Conservation (phyloP, 306 rosid species). For the Cyclanthera cordifolia region DNA sequence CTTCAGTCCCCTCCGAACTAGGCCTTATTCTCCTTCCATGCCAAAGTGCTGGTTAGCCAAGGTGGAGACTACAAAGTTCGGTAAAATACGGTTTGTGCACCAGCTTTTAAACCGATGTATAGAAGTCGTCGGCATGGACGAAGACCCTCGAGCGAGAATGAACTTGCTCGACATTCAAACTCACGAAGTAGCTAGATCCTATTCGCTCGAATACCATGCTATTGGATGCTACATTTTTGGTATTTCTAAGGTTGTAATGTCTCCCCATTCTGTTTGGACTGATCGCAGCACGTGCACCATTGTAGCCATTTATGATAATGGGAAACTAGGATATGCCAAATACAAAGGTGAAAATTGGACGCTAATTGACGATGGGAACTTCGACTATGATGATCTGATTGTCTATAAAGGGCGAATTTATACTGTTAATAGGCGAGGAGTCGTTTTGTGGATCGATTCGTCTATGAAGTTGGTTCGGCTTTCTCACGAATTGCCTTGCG, state of each 20-base stretch:
- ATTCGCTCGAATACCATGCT: neutral
- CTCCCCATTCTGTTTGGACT: slow-evolving; percentile 27
- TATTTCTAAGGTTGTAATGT: slow-evolving; percentile 30
- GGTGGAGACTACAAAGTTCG: slow-evolving; percentile 11
- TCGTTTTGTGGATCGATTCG: slow-evolving; percentile 43
- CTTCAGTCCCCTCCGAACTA: neutral
- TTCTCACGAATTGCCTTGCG: slow-evolving; percentile 45
- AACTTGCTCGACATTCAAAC: slow-evolving; percentile 15
- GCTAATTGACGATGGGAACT: slow-evolving; percentile 25
- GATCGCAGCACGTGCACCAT: slow-evolving; percentile 13
- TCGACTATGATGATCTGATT: slow-evolving; percentile 45
- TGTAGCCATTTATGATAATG: slow-evolving; percentile 27
- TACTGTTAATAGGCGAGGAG: slow-evolving; percentile 54
- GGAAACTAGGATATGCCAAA: slow-evolving; percentile 35
- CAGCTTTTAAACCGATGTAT: no score
- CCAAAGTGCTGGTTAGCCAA: slow-evolving; percentile 13
- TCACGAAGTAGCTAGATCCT: slow-evolving; percentile 13
- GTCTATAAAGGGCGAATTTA: slow-evolving; percentile 38
- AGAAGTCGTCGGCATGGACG: neutral
- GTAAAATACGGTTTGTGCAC: neutral
- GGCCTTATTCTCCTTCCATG: neutral
- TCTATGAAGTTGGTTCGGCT: slow-evolving; percentile 32
- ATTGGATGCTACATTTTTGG: neutral
- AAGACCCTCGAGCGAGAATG: neutral
- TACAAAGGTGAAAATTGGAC: slow-evolving; percentile 30